These are phyloP conservation scores for Rauvolfia tetraphylla DNA, from an alignment of 257 asterid genomes.

Conservation along the genomic window DNA sequence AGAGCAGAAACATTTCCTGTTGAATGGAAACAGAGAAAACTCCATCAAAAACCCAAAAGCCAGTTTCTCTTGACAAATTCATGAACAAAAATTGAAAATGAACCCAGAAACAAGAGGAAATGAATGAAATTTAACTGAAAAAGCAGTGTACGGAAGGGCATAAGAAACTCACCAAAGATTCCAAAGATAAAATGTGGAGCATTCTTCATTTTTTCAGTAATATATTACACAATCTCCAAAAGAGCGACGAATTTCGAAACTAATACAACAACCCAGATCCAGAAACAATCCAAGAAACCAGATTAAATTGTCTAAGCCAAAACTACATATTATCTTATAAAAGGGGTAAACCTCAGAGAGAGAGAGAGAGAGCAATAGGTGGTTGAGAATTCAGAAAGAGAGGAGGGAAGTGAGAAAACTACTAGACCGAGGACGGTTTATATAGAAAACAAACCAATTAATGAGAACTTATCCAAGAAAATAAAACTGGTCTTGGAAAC, in stretches of 20 bases:
- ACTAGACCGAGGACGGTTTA: background rate
- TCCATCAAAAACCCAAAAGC: background rate
- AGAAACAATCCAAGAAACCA: background rate
- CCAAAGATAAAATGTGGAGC: slow-evolving; percentile 55
- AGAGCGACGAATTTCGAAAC: background rate
- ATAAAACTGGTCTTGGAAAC: background rate
- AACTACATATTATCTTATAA: background rate
- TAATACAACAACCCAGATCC: background rate
- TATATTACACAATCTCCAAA: background rate
- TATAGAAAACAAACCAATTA: background rate
- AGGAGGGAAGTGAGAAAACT: background rate
- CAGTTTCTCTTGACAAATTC: background rate
- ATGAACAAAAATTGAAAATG: background rate
- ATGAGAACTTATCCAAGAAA: background rate
- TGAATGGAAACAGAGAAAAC: slow-evolving; percentile 4
- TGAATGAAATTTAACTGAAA: background rate
- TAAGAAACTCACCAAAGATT: slow-evolving; percentile 46
- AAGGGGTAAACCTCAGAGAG: background rate
- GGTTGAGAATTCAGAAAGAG: background rate
- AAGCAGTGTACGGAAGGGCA: background rate
- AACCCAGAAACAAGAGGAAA: background rate
- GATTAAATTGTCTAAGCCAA: background rate
- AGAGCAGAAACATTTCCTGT: slow-evolving; percentile 76
- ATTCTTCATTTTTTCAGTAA: slow-evolving; percentile 10
- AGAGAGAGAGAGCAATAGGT: background rate